These are phyloP conservation scores for Arthrobotrys iridis DNA, from an alignment of 2,329 filamentous ascomycete genomes.

Conservation along the genomic window DNA sequence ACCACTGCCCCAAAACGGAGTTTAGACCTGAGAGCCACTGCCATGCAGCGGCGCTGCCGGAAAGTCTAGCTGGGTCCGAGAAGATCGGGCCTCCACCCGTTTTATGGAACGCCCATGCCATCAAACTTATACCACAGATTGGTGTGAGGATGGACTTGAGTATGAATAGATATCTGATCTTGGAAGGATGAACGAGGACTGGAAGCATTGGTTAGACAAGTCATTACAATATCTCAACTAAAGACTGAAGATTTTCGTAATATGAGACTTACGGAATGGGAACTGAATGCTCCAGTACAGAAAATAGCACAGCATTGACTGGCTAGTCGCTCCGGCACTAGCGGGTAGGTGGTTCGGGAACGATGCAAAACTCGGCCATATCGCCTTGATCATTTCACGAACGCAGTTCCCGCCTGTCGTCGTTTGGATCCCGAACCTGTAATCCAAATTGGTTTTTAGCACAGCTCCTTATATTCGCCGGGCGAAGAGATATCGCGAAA, in stretches of 20 bases:
- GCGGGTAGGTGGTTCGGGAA: constrained; percentile 67
- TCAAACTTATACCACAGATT: constrained; percentile 70
- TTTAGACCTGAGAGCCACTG: constrained; percentile 58
- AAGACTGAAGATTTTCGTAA: constrained; percentile 63
- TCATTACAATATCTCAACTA: constrained; percentile 63
- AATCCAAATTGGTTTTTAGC: background rate
- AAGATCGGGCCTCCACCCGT: constrained; percentile 67
- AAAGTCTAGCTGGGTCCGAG: constrained; percentile 63
- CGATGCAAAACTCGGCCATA: constrained; percentile 68
- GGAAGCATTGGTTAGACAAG: constrained; percentile 63
- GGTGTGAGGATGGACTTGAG: constrained; percentile 67
- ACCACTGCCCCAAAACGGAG: constrained; percentile 57
- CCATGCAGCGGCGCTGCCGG: constrained; percentile 59
- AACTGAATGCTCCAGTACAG: constrained; percentile 69
- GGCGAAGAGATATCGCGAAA: constrained; percentile 25
- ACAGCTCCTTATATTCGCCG: background rate
- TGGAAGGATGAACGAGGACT: constrained; percentile 68
- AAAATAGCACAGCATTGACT: constrained; percentile 69
- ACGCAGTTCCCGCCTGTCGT: constrained; percentile 70
- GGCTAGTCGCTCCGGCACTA: constrained; percentile 67
- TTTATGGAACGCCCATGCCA: constrained; percentile 72
- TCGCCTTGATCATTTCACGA: constrained; percentile 63
- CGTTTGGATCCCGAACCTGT: constrained; percentile 72
- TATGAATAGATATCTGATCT: constrained; percentile 67
- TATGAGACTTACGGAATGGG: constrained; percentile 60